Evolutionary conservation across 1,284 basidiomycete genomes (phyloP).

Genomic region (Apiotrichum mycotoxinovorans): DNA sequence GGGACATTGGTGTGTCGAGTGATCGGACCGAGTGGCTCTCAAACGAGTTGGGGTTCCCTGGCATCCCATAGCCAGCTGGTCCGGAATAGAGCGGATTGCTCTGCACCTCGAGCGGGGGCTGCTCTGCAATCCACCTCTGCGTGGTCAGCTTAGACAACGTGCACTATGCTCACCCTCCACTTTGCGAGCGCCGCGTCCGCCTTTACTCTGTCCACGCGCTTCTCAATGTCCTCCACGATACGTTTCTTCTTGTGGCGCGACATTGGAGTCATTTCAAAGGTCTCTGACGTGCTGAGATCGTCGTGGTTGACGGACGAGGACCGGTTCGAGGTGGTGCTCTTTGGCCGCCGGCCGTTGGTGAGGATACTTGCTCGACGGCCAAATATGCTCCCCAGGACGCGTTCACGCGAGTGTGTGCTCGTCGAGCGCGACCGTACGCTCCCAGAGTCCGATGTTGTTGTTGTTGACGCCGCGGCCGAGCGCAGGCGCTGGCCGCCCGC

Average conservation of each 20-base stretch:
- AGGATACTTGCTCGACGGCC: constrained; percentile 6
- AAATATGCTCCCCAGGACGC: constrained; percentile 7
- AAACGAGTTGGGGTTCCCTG: background rate
- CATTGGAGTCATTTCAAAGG: constrained; percentile 15
- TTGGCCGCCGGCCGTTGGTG: background rate
- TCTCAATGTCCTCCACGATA: constrained; percentile 12
- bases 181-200: constrained; percentile 41
- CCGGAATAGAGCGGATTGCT: constrained; percentile 4
- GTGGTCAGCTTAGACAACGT: constrained; percentile 1
- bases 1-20: background rate
- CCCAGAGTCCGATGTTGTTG: background rate
- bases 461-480: background rate
- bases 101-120: constrained; percentile 18
- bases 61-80: background rate
- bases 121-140: constrained; percentile 44
- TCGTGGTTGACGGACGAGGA: constrained; percentile 4
- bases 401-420: constrained; percentile 2
- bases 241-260: constrained; percentile 10
- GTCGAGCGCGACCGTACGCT: background rate
- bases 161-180: constrained; percentile 38
- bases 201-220: constrained; percentile 20
- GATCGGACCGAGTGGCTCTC: background rate
- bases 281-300: background rate
- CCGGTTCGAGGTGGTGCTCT: constrained; percentile 10
- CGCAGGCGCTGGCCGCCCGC: background rate